Evolutionary conservation across 257 asterid species (phyloP).

Genomic region (Solanum pennellii): DNA sequence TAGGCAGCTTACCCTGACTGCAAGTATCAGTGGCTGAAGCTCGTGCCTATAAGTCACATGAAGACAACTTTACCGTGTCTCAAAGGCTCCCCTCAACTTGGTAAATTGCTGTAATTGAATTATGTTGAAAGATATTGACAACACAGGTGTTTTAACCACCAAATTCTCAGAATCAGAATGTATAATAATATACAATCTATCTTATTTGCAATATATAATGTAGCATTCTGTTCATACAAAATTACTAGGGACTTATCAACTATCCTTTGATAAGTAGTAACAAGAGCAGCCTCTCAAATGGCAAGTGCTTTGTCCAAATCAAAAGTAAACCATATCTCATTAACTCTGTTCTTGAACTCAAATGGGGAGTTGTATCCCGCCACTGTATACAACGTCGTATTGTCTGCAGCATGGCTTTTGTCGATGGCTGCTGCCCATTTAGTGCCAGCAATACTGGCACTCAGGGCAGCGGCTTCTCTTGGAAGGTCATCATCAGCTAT

Average conservation of each 20-base stretch:
- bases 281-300: background rate
- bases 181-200: background rate
- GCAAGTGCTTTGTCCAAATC: slow-evolving; percentile 9
- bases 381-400: slow-evolving; percentile 33
- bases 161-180: background rate
- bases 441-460: slow-evolving; percentile 43
- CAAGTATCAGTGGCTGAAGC: background rate
- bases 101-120: background rate
- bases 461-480: slow-evolving; percentile 52
- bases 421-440: slow-evolving; percentile 45
- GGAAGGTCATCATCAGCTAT: slow-evolving; percentile 41
- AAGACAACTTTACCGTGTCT: background rate
- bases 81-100: background rate
- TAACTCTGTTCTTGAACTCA: slow-evolving; percentile 57
- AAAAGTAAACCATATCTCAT: slow-evolving; percentile 75
- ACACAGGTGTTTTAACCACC: background rate
- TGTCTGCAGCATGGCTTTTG: slow-evolving; percentile 32
- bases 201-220: background rate
- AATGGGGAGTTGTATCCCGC: slow-evolving; percentile 85
- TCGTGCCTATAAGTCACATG: background rate
- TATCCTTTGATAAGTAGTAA: background rate
- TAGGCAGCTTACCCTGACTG: background rate
- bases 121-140: background rate
- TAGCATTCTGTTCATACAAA: background rate
- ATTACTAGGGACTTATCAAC: background rate